A percentile compares a stretch with the other conserved stretches of the same genome.
Evolutionary conservation across 2,329 filamentous ascomycete species (phyloP).

Genomic region (Cladophialophora chaetospira): DNA sequence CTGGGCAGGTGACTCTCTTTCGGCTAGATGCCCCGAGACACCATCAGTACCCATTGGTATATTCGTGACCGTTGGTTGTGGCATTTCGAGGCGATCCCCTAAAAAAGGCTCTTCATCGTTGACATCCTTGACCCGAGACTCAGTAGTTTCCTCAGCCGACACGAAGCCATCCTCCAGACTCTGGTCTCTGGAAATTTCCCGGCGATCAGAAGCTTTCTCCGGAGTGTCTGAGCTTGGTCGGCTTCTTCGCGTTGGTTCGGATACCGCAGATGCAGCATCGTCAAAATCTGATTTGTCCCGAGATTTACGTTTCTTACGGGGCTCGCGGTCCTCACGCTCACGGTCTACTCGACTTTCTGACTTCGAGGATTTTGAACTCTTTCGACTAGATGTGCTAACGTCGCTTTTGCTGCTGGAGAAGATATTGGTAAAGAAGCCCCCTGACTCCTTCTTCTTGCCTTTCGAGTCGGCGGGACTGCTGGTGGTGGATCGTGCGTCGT

Average conservation of each 20-base stretch:
- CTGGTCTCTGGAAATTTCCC: conserved; percentile 36
- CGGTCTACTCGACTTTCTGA: conserved; percentile 42
- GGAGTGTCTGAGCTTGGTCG: conserved; percentile 17
- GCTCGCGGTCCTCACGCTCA: conserved; percentile 41
- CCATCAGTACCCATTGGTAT: conserved; percentile 40
- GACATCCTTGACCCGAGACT: conserved; percentile 9
- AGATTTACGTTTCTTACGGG: conserved; percentile 35
- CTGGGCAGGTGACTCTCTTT: conserved; percentile 26
- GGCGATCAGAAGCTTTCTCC: conserved; percentile 34
- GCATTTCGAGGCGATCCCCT: conserved; percentile 64
- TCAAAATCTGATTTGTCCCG: conserved; percentile 18
- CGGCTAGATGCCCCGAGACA: conserved; percentile 47
- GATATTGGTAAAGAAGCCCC: conserved; percentile 42
- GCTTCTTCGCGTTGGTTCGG: conserved; percentile 12
- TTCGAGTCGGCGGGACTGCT: conserved; percentile 28
- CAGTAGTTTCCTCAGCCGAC: conserved; percentile 29
- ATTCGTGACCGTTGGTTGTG: conserved; percentile 46
- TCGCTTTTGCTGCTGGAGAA: conserved; percentile 36
- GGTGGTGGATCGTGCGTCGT: conserved; percentile 20
- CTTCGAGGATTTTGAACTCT: conserved; percentile 38
- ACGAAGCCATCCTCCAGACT: conserved; percentile 33
- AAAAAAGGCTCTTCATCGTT: conserved; percentile 62
- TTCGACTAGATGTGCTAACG: conserved; percentile 32
- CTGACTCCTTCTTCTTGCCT: conserved; percentile 36
- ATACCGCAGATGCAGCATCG: conserved; percentile 12